Evolutionary conservation across 371 early-diverging fungal genomes (phyloP), one percentile per base, ranked within the genome.

Genomic region (Syncephalastrum monosporum): DNA sequence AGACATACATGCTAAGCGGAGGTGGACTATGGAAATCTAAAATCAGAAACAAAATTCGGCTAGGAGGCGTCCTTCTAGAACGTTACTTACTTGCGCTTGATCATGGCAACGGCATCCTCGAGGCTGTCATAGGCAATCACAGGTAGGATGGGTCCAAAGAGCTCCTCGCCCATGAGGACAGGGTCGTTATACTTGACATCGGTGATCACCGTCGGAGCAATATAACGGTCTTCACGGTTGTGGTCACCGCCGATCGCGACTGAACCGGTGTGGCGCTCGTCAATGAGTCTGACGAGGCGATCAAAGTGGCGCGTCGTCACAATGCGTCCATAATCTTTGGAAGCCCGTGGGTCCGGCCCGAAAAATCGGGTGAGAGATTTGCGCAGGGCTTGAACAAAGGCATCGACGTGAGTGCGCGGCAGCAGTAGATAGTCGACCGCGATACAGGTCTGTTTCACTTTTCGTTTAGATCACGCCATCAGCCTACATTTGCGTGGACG

Each of bases 91-190:
- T 50, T 64, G 42, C 67, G 64, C 64, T 84, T 85, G 52, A 95
- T 77, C 53, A 75, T 80, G 33, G 72, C 74, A 53, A 95, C 74
- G 33, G 89, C 91, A 42, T 90, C 93, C 12, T 94, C 86, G 14
- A 89, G 54, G 24, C 75, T 72, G 6, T 84, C 81, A 49, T 86
- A 82, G 23, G 82, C 80, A 29, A 97, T 59, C 48, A 96, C 75
- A 7, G 95, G 95, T 62, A 97, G 72, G 46, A 96, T 65, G 3
- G 98, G 98, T 5, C 91, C 94, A 79, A 94, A 93, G 41, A 93
- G 68, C 59, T 93, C 60, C 25, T 69, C 71, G 16, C 57, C 54
- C 66, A 81, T 77, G 23, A 81, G 64, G 44, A 47, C 55, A 48
- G 50, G 64, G 47, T 64, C 65, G 17, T 64, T 27, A 5, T 53